Percentiles rank a stretch among this genome's conserved stretches.
Conservation (phyloP, 331 rosid species). For the Dryas integrifolia region DNA sequence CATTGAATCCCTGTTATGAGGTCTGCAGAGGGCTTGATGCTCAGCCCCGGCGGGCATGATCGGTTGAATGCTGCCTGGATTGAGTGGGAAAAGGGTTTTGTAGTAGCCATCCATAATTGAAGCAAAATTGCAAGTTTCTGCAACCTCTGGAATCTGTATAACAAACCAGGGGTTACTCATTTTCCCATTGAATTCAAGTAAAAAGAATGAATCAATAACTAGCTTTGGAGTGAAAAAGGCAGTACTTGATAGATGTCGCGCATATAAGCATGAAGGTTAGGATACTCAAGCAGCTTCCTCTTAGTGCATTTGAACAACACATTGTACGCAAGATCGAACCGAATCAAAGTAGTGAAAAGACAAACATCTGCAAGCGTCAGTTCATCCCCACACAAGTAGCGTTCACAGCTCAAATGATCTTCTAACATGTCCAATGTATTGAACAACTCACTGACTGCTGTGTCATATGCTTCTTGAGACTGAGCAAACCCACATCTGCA, state of each 20-base stretch:
- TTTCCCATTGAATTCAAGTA: too few relatives aligned
- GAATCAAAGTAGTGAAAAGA: slow-evolving; percentile 68
- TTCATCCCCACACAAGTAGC: slow-evolving; percentile 57
- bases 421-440: slow-evolving; percentile 55
- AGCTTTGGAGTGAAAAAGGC: not conserved
- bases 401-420: slow-evolving; percentile 47
- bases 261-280: slow-evolving; percentile 67
- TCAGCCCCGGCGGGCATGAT: slow-evolving; percentile 52
- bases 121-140: slow-evolving; percentile 63
- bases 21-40: slow-evolving; percentile 43
- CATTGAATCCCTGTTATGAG: slow-evolving; percentile 57
- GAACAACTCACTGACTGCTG: slow-evolving; percentile 62
- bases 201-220: not conserved
- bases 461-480: slow-evolving; percentile 76
- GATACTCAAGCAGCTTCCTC: slow-evolving; percentile 66
- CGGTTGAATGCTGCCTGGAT: slow-evolving; percentile 82
- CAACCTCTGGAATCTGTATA: slow-evolving; percentile 77
- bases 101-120: slow-evolving; percentile 86
- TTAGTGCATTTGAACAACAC: slow-evolving; percentile 83
- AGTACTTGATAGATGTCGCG: slow-evolving; percentile 75
- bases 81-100: slow-evolving; percentile 70
- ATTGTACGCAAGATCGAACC: slow-evolving; percentile 65
- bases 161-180: too few relatives aligned
- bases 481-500: slow-evolving; percentile 94
- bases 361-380: slow-evolving; percentile 77